Evolutionary conservation across 768 basidiomycete species (phyloP), one percentile per base, ranked within the genome.

Genomic region (Leccinum variicolor): DNA sequence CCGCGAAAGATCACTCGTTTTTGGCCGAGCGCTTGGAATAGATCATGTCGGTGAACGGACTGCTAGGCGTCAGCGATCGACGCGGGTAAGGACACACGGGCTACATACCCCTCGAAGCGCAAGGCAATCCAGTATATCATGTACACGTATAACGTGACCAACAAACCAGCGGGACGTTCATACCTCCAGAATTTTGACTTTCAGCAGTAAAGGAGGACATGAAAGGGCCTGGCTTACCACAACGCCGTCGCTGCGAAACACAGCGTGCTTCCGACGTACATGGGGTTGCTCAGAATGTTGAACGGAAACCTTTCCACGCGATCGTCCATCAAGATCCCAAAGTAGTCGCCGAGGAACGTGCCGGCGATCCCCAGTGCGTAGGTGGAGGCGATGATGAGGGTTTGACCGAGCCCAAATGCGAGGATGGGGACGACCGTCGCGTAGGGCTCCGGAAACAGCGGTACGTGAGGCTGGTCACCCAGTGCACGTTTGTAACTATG

Each of bases 251-350:
- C 95, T 36, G 84, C 74, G 75, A 98, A 98, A 70, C 87, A 91
- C 77, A 99, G 76, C 6, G 94, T 94, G 67, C 89, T 93, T 8
- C 96, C 96, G 48, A 94, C 90, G 69, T 99, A 98, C 96, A 99
- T 99, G 0, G 96, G 96, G 72, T 97, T 89, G 19, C 84, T 79
- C 43, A 95, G 79, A 49, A 97, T 81, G 69, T 96, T 96, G 81
- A 98, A 99, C 0, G 96, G 96, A 79, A 99, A 99, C 70, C 90
- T 89, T 66, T 94, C 89, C n/a, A 98, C 94, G 52, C 91, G 80
- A 59, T 87, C 79, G 66, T 92, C 86, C 93, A 89, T 94, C 61
- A 91, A 74, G 58, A 92, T 90, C 4, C 89, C 91, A 62, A 93
- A 92, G 68, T 92, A 92, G 68, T 90, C 90, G 1, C 76, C 90